These are phyloP conservation scores for Raphidocelis subcapitata DNA, from an alignment of 139 green algal species.

Conservation along the genomic window DNA sequence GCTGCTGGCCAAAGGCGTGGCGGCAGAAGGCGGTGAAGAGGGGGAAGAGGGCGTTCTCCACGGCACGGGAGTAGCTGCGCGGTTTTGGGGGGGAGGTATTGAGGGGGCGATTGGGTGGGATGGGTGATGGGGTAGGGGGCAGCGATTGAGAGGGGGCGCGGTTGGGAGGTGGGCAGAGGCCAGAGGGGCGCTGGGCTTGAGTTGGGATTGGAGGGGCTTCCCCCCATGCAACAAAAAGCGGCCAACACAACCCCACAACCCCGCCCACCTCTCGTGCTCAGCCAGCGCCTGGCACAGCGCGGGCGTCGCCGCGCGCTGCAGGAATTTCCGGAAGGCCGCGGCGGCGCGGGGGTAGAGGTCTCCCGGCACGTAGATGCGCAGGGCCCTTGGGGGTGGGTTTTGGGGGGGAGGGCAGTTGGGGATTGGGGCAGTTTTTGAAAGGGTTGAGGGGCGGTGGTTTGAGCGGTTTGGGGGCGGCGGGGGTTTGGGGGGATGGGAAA, in stretches of 20 bases:
- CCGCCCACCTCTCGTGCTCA: not conserved
- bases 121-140: no score
- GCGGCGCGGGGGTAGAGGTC: conserved; percentile 31
- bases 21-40: conserved; percentile 40
- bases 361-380: no score
- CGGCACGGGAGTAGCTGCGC: not conserved
- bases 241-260: not conserved
- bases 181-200: not conserved
- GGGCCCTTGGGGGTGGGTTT: no score
- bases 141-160: no score
- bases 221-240: not conserved
- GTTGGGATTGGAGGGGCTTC: not conserved
- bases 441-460: no score
- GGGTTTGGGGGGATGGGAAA: no score
- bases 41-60: conserved; percentile 33
- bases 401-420: no score
- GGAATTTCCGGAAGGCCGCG: conserved; percentile 21
- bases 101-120: no score
- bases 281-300: conserved; percentile 17
- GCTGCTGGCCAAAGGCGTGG: conserved; percentile 31
- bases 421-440: no score
- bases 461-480: no score
- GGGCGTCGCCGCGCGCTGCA: conserved; percentile 21
- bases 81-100: no score
- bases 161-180: not conserved